Evolutionary conservation across 2,329 filamentous ascomycete species (phyloP).

Genomic region (Pseudogymnoascus sp.): DNA sequence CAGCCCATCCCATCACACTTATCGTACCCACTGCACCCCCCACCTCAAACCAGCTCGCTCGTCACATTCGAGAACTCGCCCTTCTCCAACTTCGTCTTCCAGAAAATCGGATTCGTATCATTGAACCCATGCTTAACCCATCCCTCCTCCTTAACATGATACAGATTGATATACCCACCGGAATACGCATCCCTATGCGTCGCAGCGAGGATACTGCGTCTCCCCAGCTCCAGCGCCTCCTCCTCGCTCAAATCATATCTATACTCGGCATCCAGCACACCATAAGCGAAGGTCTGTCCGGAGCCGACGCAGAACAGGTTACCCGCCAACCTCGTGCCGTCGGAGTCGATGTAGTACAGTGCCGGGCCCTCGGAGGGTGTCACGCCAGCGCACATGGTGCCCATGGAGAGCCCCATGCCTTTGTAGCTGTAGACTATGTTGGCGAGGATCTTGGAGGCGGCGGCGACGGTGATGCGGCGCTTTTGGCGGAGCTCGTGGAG

Average conservation of each 20-base stretch:
- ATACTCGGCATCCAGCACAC: slow-evolving; percentile 95
- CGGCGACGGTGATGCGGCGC: slow-evolving; percentile 94
- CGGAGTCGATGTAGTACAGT: slow-evolving; percentile 97
- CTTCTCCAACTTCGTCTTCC: slow-evolving; percentile 97
- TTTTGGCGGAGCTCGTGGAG: slow-evolving; percentile 99
- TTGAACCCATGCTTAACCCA: slow-evolving; percentile 99
- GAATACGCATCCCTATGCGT: slow-evolving; percentile 98
- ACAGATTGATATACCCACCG: slow-evolving; percentile 96
- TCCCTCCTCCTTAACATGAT: slow-evolving; percentile 97
- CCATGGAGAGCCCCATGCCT: slow-evolving; percentile 97
- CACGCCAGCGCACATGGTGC: slow-evolving; percentile 98
- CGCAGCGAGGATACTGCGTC: slow-evolving; percentile 87
- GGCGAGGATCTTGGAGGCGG: slow-evolving; percentile 95
- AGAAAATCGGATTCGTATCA: slow-evolving; percentile 99
- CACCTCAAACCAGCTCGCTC: neutral
- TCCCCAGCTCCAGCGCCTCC: slow-evolving; percentile 83
- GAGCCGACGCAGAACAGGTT: slow-evolving; percentile 98
- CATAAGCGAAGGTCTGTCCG: slow-evolving; percentile 97
- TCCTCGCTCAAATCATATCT: slow-evolving; percentile 78
- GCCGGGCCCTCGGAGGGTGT: slow-evolving; percentile 92
- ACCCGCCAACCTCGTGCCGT: slow-evolving; percentile 84
- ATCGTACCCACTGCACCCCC: neutral
- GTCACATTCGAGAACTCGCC: slow-evolving; percentile 97
- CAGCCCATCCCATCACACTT: neutral
- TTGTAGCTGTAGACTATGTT: slow-evolving; percentile 99